A percentile compares a stretch with the other conserved stretches of the same genome.
Evolutionary conservation across 2,329 filamentous ascomycete species (phyloP).

Genomic region (Ilyonectria mors-panacis): DNA sequence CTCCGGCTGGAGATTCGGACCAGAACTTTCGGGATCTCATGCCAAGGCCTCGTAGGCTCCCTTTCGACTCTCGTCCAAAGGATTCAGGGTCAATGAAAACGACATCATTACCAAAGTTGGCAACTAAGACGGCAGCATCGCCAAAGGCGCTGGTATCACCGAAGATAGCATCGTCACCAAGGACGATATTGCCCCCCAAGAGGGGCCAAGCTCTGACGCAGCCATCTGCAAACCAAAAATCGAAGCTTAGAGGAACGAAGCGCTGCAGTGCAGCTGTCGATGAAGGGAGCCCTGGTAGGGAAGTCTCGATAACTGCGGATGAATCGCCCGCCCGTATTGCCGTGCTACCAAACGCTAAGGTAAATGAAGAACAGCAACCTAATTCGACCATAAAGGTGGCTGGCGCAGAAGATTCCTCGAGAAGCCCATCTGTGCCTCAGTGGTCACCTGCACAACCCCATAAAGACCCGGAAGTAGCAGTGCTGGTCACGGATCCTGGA

Average conservation of each 20-base stretch:
- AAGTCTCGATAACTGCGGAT: not conserved
- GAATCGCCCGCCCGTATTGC: not conserved
- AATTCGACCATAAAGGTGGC: not conserved
- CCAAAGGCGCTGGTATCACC: not conserved
- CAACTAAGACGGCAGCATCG: not conserved
- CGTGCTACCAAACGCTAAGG: not conserved
- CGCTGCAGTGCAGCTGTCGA: not conserved
- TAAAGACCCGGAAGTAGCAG: not conserved
- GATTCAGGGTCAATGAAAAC: not conserved
- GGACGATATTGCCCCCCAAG: not conserved
- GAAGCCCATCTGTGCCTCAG: not conserved
- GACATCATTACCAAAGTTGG: not conserved
- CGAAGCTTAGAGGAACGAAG: not conserved
- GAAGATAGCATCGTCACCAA: not conserved
- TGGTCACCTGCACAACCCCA: no score
- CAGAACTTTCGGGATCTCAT: constrained; percentile 48
- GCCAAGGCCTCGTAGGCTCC: constrained; percentile 51
- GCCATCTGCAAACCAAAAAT: not conserved
- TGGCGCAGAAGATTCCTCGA: not conserved
- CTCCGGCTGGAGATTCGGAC: no score
- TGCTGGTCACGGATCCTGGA: constrained; percentile 47
- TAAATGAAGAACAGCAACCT: not conserved
- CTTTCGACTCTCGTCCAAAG: constrained; percentile 40
- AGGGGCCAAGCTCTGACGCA: not conserved
- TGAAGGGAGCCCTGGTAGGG: not conserved